Evolutionary conservation across 2,329 filamentous ascomycete genomes (phyloP), one percentile per base, ranked within the genome.

Genomic region (Ophiocordyceps camponoti-saundersi): DNA sequence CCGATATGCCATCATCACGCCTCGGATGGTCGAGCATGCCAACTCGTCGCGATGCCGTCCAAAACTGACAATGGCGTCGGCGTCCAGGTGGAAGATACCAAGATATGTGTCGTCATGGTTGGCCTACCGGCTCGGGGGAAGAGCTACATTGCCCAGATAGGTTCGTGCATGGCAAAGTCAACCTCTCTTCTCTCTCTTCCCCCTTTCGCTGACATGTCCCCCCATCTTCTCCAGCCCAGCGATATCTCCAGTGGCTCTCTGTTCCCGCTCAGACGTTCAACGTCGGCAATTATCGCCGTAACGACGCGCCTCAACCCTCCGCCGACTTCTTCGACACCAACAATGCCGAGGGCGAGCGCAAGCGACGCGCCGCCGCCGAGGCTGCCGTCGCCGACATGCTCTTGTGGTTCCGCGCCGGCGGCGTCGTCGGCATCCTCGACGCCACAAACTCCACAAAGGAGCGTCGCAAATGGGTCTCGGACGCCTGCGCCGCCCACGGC

Each of bases 81-180:
- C 59, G 75, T 89, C 53, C 83, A 94, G 85, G 85, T 85, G 57
- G 90, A 96, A 71, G 88, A 95, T 65, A 90, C 86, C 50, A 86
- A 85, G 64, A 93, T 98, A 69, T 96, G 90, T 65, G 89, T 98
- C 53, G 88, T 98, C 57, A 96, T 98, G 92, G 92, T 98, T 50
- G 92, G 92, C 54, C 73, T 98, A 61, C 92, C 92, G 47, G 92
- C 92, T 51, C 76, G 92, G 56, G 92, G 92, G 59, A 98, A 98
- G 75, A 95, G 87, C 69, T 79, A 95, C 64, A 96, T 98, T 62
- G 90, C 92, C 55, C 88, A 94, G 60, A 95, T 95, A 77, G 88
- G 89, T 92, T 71, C 59, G 70, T 22, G 13, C 23, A 26, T 44
- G n/a, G n/a, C n/a, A n/a, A n/a, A n/a, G n/a, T n/a, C n/a, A n/a